Evolutionary conservation across 257 asterid species (phyloP).

Genomic region (Gynochthodes officinalis): DNA sequence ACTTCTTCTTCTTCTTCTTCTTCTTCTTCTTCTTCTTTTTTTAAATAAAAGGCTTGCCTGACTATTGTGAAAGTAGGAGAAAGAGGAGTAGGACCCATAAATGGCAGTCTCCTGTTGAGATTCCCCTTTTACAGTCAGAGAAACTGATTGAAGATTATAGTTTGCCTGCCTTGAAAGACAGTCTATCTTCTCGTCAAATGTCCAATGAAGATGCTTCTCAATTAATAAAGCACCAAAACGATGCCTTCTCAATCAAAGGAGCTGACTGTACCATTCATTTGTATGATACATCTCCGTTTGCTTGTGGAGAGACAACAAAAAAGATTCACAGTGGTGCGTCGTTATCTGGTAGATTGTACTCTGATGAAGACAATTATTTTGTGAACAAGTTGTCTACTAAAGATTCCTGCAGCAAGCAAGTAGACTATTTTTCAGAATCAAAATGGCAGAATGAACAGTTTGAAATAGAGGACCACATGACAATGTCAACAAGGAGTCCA

Average conservation of each 20-base stretch:
- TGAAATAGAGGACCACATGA: conserved; percentile 26
- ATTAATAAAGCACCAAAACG: conserved; percentile 25
- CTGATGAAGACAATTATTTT: conserved; percentile 23
- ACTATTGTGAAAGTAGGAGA: conserved; percentile 34
- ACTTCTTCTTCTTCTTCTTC: too few species aligned
- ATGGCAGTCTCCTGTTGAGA: conserved; percentile 30
- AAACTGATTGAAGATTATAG: conserved; percentile 36
- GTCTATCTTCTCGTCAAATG: conserved; percentile 24
- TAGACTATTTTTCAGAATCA: conserved; percentile 31
- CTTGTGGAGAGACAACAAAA: conserved; percentile 15
- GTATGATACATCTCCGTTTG: conserved; percentile 35
- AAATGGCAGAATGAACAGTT: conserved; percentile 34
- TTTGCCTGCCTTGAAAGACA: conserved; percentile 33
- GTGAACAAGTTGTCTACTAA: conserved; percentile 27
- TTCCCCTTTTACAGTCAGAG: conserved; percentile 33
- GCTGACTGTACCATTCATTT: conserved; percentile 32
- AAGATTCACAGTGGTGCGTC: conserved; percentile 20
- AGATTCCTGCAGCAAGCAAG: conserved; percentile 29
- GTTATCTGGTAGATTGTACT: conserved; percentile 34
- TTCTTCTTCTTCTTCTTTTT: too few species aligned
- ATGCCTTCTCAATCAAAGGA: conserved; percentile 35
- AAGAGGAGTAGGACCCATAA: conserved; percentile 47
- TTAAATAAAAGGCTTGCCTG: conserved; percentile 37
- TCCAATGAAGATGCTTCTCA: conserved; percentile 32
- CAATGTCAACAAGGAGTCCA: conserved; percentile 25